These are phyloP conservation scores for Aspergillus olivimuriae DNA, from an alignment of 495 filamentous ascomycete species.

Conservation along the genomic window DNA sequence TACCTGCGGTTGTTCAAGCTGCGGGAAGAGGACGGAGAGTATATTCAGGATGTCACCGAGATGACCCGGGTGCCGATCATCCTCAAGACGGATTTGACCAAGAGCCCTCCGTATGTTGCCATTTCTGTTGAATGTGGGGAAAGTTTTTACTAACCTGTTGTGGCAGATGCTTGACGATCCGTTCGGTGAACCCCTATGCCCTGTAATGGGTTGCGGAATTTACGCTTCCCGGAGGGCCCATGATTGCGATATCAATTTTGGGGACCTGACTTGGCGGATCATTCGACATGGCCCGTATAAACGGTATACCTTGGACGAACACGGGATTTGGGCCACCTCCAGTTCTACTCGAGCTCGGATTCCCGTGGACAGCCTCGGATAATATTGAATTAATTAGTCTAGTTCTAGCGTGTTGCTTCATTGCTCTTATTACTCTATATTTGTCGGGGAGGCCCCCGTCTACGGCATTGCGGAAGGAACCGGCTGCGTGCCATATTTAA, in stretches of 20 bases:
- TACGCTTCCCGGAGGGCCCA: slow-evolving; percentile 16
- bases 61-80: slow-evolving; percentile 96
- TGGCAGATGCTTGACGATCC: slow-evolving; percentile 87
- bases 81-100: slow-evolving; percentile 93
- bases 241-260: slow-evolving; percentile 13
- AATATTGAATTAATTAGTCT: slow-evolving; percentile 21
- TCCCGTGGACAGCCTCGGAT: slow-evolving; percentile 2
- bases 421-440: slow-evolving; percentile 13
- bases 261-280: slow-evolving; percentile 9
- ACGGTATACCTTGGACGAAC: slow-evolving; percentile 18
- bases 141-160: slow-evolving; percentile 22
- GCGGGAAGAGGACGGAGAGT: slow-evolving; percentile 87
- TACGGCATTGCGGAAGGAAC: neutral
- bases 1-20: slow-evolving; percentile 86
- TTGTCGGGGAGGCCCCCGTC: slow-evolving; percentile 6
- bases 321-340: no score
- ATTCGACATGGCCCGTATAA: slow-evolving; percentile 4
- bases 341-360: slow-evolving; percentile 16
- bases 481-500: neutral
- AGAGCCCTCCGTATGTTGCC: slow-evolving; percentile 91
- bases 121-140: slow-evolving; percentile 20
- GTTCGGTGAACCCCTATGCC: slow-evolving; percentile 94
- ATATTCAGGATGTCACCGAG: slow-evolving; percentile 96
- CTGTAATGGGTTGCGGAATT: slow-evolving; percentile 44
- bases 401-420: slow-evolving; percentile 20